Conservation (phyloP, 208 protist genomes). For the Tritrichomonas musculus region DNA sequence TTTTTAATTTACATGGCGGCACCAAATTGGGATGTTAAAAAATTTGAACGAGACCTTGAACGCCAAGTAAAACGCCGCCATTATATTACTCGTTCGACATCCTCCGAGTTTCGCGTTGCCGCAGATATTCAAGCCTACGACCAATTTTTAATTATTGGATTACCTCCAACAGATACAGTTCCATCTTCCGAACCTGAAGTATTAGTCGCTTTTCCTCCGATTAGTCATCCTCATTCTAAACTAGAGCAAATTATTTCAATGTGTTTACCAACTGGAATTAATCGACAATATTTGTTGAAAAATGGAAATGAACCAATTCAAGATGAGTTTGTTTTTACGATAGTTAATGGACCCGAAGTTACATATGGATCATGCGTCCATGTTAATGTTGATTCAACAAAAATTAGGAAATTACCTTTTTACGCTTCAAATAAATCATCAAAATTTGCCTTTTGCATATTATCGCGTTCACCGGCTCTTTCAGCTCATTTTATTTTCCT, state of each 20-base stretch:
- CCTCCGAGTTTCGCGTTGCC: too few species aligned
- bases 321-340: not conserved
- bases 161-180: not conserved
- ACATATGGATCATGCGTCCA: not conserved
- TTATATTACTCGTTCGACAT: too few species aligned
- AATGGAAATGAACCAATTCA: not conserved
- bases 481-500: too few species aligned
- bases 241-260: not conserved
- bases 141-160: slow-evolving; percentile 19
- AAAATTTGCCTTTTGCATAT: not conserved
- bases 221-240: too few species aligned
- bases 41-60: too few species aligned
- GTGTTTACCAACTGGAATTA: not conserved
- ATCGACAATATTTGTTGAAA: not conserved
- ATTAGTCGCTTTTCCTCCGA: not conserved
- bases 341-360: not conserved
- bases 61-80: too few species aligned
- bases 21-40: too few species aligned
- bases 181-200: not conserved
- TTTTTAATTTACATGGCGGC: too few species aligned
- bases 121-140: not conserved
- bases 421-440: not conserved
- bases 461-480: not conserved
- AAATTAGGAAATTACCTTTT: not conserved
- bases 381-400: not conserved